Conservation (phyloP, 2,329 filamentous ascomycete genomes). For the Lizonia empirigonia region DNA sequence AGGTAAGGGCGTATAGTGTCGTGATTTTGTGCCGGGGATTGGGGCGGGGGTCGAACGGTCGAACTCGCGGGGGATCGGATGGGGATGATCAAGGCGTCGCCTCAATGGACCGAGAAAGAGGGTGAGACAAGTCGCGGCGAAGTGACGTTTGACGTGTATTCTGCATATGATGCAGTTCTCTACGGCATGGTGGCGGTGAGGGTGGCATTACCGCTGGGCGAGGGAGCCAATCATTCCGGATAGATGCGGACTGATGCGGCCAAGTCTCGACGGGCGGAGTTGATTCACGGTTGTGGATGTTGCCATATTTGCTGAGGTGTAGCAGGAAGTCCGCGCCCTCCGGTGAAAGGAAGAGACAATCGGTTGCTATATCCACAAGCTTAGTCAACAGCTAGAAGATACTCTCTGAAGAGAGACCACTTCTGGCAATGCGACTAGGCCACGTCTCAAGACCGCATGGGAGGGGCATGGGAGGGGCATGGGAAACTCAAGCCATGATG, state of each 20-base stretch:
- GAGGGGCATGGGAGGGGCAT: constrained; percentile 16
- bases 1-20: constrained; percentile 20
- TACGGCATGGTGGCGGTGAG: not conserved
- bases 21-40: constrained; percentile 17
- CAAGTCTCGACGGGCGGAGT: not conserved
- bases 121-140: not conserved
- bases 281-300: not conserved
- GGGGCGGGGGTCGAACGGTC: constrained; percentile 16
- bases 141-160: not conserved
- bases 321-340: not conserved
- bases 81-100: constrained; percentile 7
- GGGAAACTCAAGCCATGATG: constrained; percentile 43
- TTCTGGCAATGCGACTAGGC: constrained; percentile 25
- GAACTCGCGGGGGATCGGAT: constrained; percentile 11
- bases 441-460: constrained; percentile 19
- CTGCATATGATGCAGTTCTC: not conserved
- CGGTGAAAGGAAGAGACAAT: constrained; percentile 1
- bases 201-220: not conserved
- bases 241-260: not conserved
- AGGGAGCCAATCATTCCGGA: not conserved
- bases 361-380: constrained; percentile 5
- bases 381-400: constrained; percentile 24
- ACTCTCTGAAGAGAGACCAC: constrained; percentile 8
- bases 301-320: not conserved
- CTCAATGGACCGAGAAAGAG: not conserved